Conservation (phyloP, 306 rosid species). For the Potentilla sterilis region DNA sequence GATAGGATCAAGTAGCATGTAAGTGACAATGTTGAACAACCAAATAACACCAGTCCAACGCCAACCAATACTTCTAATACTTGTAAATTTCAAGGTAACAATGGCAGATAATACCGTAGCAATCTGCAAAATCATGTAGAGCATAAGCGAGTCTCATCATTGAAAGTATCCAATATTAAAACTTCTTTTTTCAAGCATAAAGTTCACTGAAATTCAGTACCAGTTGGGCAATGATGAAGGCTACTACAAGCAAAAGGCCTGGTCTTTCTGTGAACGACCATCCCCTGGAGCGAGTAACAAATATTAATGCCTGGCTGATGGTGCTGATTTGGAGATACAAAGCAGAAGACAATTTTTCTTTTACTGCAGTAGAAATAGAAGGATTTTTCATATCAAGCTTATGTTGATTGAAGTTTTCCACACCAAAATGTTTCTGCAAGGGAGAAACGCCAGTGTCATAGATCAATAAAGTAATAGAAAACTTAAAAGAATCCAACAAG, state of each 20-base stretch:
- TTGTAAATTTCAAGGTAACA: constrained; percentile 37
- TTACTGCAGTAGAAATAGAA: constrained; percentile 2
- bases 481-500: neutral
- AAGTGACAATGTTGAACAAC: constrained; percentile 50
- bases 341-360: constrained; percentile 49
- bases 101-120: constrained; percentile 67
- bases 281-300: constrained; percentile 65
- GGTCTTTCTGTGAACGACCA: constrained; percentile 78
- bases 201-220: constrained; percentile 27
- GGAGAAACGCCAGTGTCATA: constrained; percentile 5
- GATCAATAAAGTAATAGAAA: neutral
- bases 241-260: constrained; percentile 51
- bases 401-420: constrained; percentile 31
- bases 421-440: constrained; percentile 43
- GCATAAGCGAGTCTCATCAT: neutral
- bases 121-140: constrained; percentile 31
- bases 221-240: constrained; percentile 67
- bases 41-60: constrained; percentile 67
- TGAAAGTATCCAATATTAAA: neutral
- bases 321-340: constrained; percentile 72
- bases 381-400: neutral
- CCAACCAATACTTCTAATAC: constrained; percentile 58
- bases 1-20: constrained; percentile 62
- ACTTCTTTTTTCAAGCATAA: neutral
- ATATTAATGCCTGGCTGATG: constrained; percentile 71